Base-by-base conservation (phyloP, 1,284 basidiomycete genomes). In the Acaromyces ingoldii region DNA sequence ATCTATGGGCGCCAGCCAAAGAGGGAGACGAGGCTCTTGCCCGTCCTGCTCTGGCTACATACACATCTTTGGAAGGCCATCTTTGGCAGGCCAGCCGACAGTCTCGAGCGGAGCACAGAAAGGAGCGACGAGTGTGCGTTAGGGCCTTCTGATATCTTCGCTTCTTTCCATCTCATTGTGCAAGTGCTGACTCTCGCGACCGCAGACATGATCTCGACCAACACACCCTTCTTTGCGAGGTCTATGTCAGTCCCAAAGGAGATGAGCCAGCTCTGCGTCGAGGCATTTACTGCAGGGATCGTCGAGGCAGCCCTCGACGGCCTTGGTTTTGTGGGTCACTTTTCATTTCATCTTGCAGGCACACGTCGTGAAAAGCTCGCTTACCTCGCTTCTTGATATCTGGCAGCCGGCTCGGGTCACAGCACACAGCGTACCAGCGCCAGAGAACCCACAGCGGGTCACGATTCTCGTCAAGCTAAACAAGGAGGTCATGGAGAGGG, bases 251-350 rank as follows among this genome's bases (percentile, higher is more conserved):
- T 97, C 22, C 95, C 93, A 5, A 85, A 85, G 65, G 95, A 98
- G 70, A 87, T 98, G 84, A 87, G 84, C 59, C 86, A 90, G 67
- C 81, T 99, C 33, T 91, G 87, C 67, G 96, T 92, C 71, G 96
- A 92, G 31, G 96, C 93, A 1, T 88, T 95, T 73, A 91, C 91
- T 0, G 93, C 93, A 4, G 93, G 95, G 0, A 86, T 98, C 51
- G 91, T 99, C 3, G 95, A 99, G 78, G 93, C 91, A 6, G 90
- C 96, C 3, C 80, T 98, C 54, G 93, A 99, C 74, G 92, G 91
- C 0, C 80, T 96, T 19, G 89, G 91, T 51, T 91, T 98, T 63
- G 92, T 96, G 72, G 76, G 91, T 85, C n/a, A 4, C 13, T 21
- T 4, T 39, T 11, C 40, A 3, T 28, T 9, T 19, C 5, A 9